Evolutionary conservation across 306 rosid species (phyloP), one percentile per base, ranked within the genome.

Genomic region (Pyrus communis): DNA sequence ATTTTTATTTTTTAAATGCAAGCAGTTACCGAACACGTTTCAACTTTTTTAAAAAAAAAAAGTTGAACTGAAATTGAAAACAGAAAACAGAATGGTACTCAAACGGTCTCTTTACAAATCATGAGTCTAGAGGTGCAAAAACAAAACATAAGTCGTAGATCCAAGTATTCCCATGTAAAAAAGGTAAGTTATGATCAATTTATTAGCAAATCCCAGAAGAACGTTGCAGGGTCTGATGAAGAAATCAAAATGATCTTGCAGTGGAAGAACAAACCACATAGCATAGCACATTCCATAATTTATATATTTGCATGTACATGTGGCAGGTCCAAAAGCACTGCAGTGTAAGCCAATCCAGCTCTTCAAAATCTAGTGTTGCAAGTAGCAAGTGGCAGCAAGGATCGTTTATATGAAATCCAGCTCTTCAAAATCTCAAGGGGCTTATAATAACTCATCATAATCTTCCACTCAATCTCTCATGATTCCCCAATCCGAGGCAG

Each of bases 401-500:
- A 81, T 72, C 80, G 72, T 61, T 77, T 78, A 74, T 27, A 27
- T 35, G 75, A 60, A 77, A 82, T 87, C 83, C 43, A 74, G 78
- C 87, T 77, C 71, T 84, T 86, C 43, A 27, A 85, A 79, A 78
- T 82, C 81, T 77, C 5, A 77, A 65, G 68, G 72, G 71, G 4
- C 80, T 42, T 70, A 78, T 7, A 10, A 63, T 81, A 77, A 63
- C 75, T 22, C 63, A 59, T 74, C 66, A 82, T 7, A 69, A 83
- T 88, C 90, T 75, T 82, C 69, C 7, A 54, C 79, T 67, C 67
- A 77, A 83, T 81, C 88, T 70, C 11, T 11, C 49, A n/a, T 30
- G 75, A 66, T 75, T 49, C 66, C 23, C 69, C 64, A 55, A 14
- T 54, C 55, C 54, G 75, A 78, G 27, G 23, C 72, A 72, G 4